Conservation (phyloP, 768 basidiomycete genomes). For the Glaciozyma martinii region DNA sequence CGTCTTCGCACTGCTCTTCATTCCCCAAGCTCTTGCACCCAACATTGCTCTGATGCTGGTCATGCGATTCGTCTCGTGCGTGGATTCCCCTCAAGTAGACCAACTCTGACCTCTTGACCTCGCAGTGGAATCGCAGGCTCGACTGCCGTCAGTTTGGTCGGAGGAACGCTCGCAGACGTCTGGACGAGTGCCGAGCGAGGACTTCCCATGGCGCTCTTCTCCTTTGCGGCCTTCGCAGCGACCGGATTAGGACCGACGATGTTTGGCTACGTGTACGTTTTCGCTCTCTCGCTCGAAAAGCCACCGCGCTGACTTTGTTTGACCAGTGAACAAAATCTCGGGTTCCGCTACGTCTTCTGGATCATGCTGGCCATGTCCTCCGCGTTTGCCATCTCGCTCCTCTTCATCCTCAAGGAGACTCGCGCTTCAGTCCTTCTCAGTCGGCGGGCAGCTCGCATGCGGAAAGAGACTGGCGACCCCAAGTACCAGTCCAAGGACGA, state of each 20-base stretch:
- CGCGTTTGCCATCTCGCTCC: constrained; percentile 47
- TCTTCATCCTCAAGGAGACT: constrained; percentile 62
- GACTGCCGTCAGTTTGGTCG: constrained; percentile 39
- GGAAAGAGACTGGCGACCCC: constrained; percentile 57
- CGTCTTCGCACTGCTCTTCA: constrained; percentile 30
- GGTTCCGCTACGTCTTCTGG: constrained; percentile 60
- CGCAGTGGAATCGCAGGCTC: constrained; percentile 37
- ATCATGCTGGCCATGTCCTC: constrained; percentile 47
- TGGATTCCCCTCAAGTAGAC: background rate
- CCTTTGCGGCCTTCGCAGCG: constrained; percentile 52
- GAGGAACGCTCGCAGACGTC: constrained; percentile 42
- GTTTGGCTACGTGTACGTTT: background rate
- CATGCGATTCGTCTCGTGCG: constrained; percentile 36
- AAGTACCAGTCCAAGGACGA: constrained; percentile 50
- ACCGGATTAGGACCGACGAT: constrained; percentile 44
- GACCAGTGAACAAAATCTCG: background rate
- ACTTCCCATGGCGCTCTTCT: constrained; percentile 67
- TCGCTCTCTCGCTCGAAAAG: background rate
- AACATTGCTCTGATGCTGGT: constrained; percentile 40
- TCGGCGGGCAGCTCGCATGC: constrained; percentile 53
- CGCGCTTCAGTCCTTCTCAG: constrained; percentile 62
- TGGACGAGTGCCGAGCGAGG: constrained; percentile 45
- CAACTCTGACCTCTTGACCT: background rate
- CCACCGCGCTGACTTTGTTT: background rate
- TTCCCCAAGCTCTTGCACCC: constrained; percentile 35